Conservation (phyloP, 306 rosid species). For the Rosa chinensis region DNA sequence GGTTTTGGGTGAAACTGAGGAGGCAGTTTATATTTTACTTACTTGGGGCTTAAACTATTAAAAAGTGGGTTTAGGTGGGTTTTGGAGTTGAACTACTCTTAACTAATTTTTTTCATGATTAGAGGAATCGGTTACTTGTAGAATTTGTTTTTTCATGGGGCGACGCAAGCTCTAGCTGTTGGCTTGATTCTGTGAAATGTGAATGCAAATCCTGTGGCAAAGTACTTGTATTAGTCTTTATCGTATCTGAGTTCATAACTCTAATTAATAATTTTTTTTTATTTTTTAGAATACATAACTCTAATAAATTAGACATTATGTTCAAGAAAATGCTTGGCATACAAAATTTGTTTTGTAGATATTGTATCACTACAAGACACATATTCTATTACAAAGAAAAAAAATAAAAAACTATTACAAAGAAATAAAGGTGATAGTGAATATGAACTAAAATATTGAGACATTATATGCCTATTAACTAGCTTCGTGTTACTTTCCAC, state of each 20-base stretch:
- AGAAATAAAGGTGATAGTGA: neutral
- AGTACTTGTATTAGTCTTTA: neutral
- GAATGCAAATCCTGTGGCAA: neutral
- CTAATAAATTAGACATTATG: neutral
- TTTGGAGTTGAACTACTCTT: conserved; percentile 62
- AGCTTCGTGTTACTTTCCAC: neutral
- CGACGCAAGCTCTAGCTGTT: conserved; percentile 10
- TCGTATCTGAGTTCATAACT: neutral
- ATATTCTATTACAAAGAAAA: too few species aligned
- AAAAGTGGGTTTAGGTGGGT: conserved; percentile 32
- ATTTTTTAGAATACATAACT: too few species aligned
- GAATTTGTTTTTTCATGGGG: conserved; percentile 3
- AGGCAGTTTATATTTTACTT: conserved; percentile 23
- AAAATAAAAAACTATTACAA: too few species aligned
- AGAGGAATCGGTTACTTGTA: conserved; percentile 7
- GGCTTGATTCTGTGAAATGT: neutral
- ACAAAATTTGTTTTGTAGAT: neutral
- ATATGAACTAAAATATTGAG: too few species aligned
- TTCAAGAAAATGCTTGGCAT: neutral
- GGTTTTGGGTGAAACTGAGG: conserved; percentile 17
- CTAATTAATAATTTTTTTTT: too few species aligned
- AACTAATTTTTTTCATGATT: conserved; percentile 20
- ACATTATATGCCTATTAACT: neutral
- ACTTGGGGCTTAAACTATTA: neutral
- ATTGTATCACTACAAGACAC: neutral